A percentile compares a stretch with the other conserved stretches of the same genome.
Conservation (phyloP, 2,329 filamentous ascomycete species). For the Fusarium coicis region DNA sequence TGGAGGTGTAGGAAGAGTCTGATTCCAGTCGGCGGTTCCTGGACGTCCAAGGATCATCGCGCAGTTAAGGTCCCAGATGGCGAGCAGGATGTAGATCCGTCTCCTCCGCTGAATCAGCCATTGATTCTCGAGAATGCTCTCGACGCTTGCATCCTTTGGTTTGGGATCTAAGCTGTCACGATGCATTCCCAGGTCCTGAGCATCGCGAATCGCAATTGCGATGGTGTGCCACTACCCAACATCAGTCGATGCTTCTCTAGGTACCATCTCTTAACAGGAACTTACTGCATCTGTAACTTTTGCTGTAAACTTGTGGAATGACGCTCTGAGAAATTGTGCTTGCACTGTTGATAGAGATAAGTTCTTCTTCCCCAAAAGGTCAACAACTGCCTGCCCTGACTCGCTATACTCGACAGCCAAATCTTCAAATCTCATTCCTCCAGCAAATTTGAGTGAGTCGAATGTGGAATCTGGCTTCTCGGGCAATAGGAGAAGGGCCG, state of each 20-base stretch:
- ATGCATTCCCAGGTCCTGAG: constrained; percentile 71
- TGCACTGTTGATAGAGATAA: constrained; percentile 67
- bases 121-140: constrained; percentile 64
- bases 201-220: constrained; percentile 67
- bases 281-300: constrained; percentile 66
- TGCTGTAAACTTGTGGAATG: constrained; percentile 68
- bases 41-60: constrained; percentile 65
- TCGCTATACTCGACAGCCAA: constrained; percentile 71
- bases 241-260: neutral
- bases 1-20: constrained; percentile 60
- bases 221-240: constrained; percentile 63
- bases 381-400: constrained; percentile 63
- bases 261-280: neutral
- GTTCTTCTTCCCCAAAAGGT: constrained; percentile 66
- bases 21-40: constrained; percentile 63
- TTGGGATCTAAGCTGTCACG: constrained; percentile 63
- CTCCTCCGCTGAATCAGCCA: constrained; percentile 68
- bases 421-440: constrained; percentile 69
- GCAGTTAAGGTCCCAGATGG: constrained; percentile 63
- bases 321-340: constrained; percentile 65
- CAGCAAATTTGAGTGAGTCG: constrained; percentile 67
- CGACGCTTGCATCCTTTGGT: constrained; percentile 57
- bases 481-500: constrained; percentile 63
- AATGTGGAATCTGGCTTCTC: constrained; percentile 60
- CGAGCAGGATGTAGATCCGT: constrained; percentile 66